Base-by-base conservation (phyloP, 805 yeast species). In the Yarrowia sp. region DNA sequence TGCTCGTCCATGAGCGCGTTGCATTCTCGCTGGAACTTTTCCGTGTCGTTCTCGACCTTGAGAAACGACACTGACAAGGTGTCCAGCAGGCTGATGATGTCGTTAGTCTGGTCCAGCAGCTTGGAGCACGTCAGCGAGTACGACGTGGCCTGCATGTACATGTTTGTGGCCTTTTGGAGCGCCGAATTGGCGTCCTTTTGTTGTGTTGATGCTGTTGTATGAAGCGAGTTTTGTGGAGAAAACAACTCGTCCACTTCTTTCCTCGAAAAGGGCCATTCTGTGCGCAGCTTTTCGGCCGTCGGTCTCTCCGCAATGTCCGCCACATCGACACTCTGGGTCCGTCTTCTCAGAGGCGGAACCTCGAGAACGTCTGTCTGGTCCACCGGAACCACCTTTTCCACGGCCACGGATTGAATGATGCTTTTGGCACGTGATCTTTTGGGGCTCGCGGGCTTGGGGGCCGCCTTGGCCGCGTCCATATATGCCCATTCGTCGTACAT, bases 1-100 rank as follows among this genome's bases (percentile, higher is more conserved):
- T 87, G 84, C 67, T 83, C 82, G 1, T 75, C 75, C 63, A 87
- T 78, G 67, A 89, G 79, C 12, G 79, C 74, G 30, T 83, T 82
- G 0, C 91, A 85, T 58, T 85, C 82, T 0, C 78, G 72, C 71
- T 89, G 89, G 74, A 92, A 89, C 40, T 84, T 89, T 19, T 77
- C 75, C 0, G 96, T 89, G 68, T 88, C 89, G 19, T 76, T 73
- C 6, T 87, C 82, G 8, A 92, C 90, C 14, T 83, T 80, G 63
- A 84, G 83, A 71, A 90, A 85, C 33, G 85, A 83, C 1, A 74
- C 69, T 4, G 86, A 78, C 50, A 91, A 79, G 1, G 79, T 76
- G 30, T 82, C 79, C 64, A 90, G 78, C 40, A 58, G 6, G 17
- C 10, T 50, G 12, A 58, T 58, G 49, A 58, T 58, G 50, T 39